Percentiles rank a stretch among this genome's conserved stretches.
Evolutionary conservation across 2,329 filamentous ascomycete species (phyloP).

Genomic region (Xylariaceae sp.): DNA sequence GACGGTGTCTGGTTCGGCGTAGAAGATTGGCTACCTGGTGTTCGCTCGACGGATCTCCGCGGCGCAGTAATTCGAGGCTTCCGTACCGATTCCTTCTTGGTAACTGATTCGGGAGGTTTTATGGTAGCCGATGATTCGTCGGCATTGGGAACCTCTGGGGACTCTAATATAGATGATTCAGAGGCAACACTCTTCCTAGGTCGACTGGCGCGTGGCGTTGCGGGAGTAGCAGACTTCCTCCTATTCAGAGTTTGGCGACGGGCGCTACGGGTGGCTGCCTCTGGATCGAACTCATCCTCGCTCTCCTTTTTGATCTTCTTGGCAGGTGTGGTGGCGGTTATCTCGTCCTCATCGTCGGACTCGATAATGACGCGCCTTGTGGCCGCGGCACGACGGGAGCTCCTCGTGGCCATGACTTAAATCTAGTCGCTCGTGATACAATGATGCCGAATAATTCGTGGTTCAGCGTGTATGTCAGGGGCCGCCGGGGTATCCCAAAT

Average conservation of each 20-base stretch:
- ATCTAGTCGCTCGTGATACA: not conserved
- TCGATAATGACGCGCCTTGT: slow-evolving; percentile 72
- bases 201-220: slow-evolving; percentile 30
- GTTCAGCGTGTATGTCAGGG: not conserved
- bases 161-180: slow-evolving; percentile 48
- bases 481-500: not conserved
- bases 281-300: slow-evolving; percentile 78
- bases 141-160: slow-evolving; percentile 57
- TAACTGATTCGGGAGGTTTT: slow-evolving; percentile 24
- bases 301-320: slow-evolving; percentile 53
- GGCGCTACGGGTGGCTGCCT: slow-evolving; percentile 49
- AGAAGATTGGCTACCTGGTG: slow-evolving; percentile 38
- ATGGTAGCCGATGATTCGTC: slow-evolving; percentile 40
- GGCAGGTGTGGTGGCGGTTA: slow-evolving; percentile 48
- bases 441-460: not conserved
- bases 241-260: slow-evolving; percentile 45
- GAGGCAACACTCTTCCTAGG: slow-evolving; percentile 39
- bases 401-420: slow-evolving; percentile 32
- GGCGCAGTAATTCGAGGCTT: slow-evolving; percentile 63
- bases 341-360: slow-evolving; percentile 70
- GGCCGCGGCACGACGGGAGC: slow-evolving; percentile 43
- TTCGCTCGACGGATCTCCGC: slow-evolving; percentile 37
- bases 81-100: slow-evolving; percentile 53
- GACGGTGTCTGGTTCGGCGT: slow-evolving; percentile 52
- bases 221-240: slow-evolving; percentile 39